phyloP scores from a whole-genome alignment of 495 filamentous ascomycete species.

The Cladorrhinum samala region DNA sequence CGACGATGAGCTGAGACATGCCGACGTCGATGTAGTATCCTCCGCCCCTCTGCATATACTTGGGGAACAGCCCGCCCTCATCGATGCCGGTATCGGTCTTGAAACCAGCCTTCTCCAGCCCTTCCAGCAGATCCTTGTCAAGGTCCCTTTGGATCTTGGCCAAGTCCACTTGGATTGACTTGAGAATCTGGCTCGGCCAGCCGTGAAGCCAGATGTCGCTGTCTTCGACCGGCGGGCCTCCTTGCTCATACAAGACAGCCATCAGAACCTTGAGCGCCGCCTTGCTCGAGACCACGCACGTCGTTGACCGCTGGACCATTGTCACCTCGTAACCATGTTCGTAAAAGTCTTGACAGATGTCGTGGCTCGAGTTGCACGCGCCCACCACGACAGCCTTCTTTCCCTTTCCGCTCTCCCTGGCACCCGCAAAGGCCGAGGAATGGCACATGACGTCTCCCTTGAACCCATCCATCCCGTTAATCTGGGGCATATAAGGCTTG shows the following conservation, averaged over 20 bases:
- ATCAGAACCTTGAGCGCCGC: constrained; percentile 42
- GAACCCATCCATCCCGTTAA: constrained; percentile 60
- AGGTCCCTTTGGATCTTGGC: constrained; percentile 41
- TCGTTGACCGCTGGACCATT: constrained; percentile 72
- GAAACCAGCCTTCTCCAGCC: constrained; percentile 62
- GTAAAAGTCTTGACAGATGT: constrained; percentile 77
- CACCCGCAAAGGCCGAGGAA: constrained; percentile 61
- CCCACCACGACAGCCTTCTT: constrained; percentile 73
- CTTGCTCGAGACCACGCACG: constrained; percentile 59
- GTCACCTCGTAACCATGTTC: constrained; percentile 82
- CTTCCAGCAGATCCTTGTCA: constrained; percentile 53
- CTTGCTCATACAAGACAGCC: constrained; percentile 58
- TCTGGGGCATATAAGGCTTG: constrained; percentile 56
- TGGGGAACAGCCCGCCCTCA: constrained; percentile 59
- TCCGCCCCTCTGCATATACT: constrained; percentile 70
- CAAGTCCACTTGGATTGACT: constrained; percentile 47
- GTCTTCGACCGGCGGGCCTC: constrained; percentile 54
- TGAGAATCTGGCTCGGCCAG: constrained; percentile 52
- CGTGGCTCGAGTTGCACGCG: constrained; percentile 73
- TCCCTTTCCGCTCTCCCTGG: constrained; percentile 37
- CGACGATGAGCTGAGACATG: constrained; percentile 63
- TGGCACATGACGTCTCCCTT: constrained; percentile 57
- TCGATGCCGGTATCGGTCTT: constrained; percentile 61
- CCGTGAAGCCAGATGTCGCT: constrained; percentile 54
- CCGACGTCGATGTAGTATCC: constrained; percentile 83